A percentile compares a stretch with the other conserved stretches of the same genome.
These are phyloP conservation scores for Fraxinus floribunda DNA, from an alignment of 305 asterid species.

Conservation along the genomic window DNA sequence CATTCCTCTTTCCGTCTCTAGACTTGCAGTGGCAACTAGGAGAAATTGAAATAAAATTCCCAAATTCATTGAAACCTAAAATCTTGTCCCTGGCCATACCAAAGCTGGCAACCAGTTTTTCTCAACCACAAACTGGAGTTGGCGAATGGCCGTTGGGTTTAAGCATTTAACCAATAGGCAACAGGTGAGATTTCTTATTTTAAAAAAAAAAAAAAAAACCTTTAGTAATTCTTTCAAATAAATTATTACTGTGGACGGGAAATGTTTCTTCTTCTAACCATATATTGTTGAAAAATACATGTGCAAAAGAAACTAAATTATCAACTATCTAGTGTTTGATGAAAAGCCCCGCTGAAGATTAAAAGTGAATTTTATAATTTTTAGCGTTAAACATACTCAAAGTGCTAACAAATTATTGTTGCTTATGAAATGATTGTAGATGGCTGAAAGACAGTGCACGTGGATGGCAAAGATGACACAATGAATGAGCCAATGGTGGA, in stretches of 20 bases:
- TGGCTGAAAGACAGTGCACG: background rate
- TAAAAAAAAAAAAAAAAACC: background rate
- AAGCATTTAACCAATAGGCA: background rate
- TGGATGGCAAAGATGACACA: background rate
- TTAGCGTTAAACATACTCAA: background rate
- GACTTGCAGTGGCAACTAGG: background rate
- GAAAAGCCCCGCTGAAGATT: background rate
- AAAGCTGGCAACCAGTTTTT: background rate
- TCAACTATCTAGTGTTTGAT: background rate
- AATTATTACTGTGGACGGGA: background rate
- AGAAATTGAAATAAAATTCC: background rate
- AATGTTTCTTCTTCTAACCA: background rate
- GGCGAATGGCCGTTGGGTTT: background rate
- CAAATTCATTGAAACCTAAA: background rate
- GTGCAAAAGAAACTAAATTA: background rate
- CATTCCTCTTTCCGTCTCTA: background rate
- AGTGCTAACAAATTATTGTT: background rate
- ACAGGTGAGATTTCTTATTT: background rate
- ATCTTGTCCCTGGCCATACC: background rate
- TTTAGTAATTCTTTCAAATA: background rate
- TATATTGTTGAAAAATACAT: background rate
- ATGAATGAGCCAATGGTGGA: background rate
- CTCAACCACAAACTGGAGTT: background rate
- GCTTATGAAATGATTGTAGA: background rate
- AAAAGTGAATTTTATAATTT: background rate